phyloP scores from a whole-genome alignment of 257 asterid genomes.

The Salvia splendens region DNA sequence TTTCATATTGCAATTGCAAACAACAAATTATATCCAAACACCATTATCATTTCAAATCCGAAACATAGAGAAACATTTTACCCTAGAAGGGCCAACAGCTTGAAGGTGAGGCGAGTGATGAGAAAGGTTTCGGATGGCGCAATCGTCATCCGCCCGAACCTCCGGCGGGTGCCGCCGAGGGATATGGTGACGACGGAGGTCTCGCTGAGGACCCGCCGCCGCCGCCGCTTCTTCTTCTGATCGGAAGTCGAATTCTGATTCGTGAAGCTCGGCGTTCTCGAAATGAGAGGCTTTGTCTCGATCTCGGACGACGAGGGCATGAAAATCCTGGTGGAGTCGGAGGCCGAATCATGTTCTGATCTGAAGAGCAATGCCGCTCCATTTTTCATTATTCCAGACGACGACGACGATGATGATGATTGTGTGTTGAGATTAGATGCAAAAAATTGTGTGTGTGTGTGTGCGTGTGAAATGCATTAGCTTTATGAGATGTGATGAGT shows the following conservation, averaged over 20 bases:
- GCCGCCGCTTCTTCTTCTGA: constrained; percentile 55
- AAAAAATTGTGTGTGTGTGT: neutral
- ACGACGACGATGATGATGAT: neutral
- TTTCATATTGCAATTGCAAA: neutral
- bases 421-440: constrained; percentile 36
- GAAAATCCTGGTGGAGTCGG: constrained; percentile 36
- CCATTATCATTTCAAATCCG: neutral
- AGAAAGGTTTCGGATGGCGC: constrained; percentile 68
- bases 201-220: constrained; percentile 64
- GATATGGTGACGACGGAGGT: constrained; percentile 41
- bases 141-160: constrained; percentile 45
- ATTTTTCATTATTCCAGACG: constrained; percentile 27
- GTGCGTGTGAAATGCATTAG: neutral
- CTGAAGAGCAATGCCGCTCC: constrained; percentile 45
- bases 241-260: constrained; percentile 20
- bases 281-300: constrained; percentile 50
- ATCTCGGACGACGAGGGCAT: constrained; percentile 36
- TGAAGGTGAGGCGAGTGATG: constrained; percentile 59
- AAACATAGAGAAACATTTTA: constrained; percentile 28
- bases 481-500: constrained; percentile 20
- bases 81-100: constrained; percentile 70
- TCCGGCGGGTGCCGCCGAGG: constrained; percentile 32
- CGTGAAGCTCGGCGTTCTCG: constrained; percentile 47
- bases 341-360: constrained; percentile 50
- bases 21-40: neutral